Base-by-base conservation (phyloP, 1,139 yeast genomes). In the Yamadazyma pseudoaaseri region DNA sequence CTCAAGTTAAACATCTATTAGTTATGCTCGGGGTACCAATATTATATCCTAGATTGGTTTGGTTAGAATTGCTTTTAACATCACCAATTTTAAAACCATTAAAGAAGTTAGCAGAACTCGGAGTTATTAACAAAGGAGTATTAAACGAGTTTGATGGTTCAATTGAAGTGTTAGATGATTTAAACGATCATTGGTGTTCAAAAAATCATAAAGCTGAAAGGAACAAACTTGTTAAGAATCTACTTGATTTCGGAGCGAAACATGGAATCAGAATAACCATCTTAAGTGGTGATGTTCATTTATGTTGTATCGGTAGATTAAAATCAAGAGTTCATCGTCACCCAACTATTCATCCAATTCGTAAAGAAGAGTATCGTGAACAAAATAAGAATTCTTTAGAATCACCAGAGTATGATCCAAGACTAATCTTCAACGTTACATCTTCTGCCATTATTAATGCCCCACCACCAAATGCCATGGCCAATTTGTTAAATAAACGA, bases 131-230 rank as follows among this genome's bases (percentile, higher is more conserved):
- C 29, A 71, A 75, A 37, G 90, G 94, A 1, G 62, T 86, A 25
- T 87, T 86, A 24, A 90, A 92, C 53, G 94, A 86, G 47, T 90
- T 89, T 53, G 96, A 89, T 51, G 97, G 97, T 2, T 79, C 84
- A 27, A 80, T 90, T 13, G 97, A 90, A 60, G 78, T 90, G 12
- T 70, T 90, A 45, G 97, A 92, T 52, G 97, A 90, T 55, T 70
- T 92, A 54, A 84, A 89, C 53, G 98, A 90, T 56, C 97, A 92
- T 59, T 90, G 97, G 97, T 89, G 97, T 58, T 84, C 96, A 5
- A 73, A 73, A 39, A 75, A 81, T 55, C 98, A 90, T 47, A 86
- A 86, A 55, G 60, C 63, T 34, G 96, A 86, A 58, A 72, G 96
- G 40, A 86, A 86, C 56, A 54, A 54, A 43, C 63, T 87, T 32